phyloP scores from a whole-genome alignment of 139 green algal species.

The Chlorella ohadii region DNA sequence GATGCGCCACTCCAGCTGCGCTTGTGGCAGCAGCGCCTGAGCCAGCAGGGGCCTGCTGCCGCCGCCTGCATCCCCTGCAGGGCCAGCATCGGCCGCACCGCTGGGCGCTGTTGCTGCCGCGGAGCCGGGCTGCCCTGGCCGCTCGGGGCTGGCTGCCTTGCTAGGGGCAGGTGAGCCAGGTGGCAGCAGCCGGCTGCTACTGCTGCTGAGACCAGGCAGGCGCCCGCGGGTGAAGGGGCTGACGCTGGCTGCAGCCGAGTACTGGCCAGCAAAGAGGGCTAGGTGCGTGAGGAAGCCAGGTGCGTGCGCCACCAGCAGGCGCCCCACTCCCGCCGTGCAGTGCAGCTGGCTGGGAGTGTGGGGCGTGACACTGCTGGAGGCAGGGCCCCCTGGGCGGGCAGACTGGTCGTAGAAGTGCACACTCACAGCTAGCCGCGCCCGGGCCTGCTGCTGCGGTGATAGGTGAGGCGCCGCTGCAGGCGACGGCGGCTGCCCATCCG shows the following conservation, averaged over 20 bases:
- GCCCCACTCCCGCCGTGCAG: not conserved
- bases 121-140: not conserved
- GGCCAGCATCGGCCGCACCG: not conserved
- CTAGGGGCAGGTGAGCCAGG: too few species aligned
- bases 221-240: not conserved
- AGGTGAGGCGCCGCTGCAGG: not conserved
- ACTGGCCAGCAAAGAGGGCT: not conserved
- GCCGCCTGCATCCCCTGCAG: not conserved
- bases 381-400: not conserved
- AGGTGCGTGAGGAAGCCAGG: conserved; percentile 5
- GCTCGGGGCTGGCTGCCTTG: not conserved
- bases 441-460: not conserved
- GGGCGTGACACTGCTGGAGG: not conserved
- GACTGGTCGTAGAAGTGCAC: not conserved
- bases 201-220: not conserved
- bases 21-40: conserved; percentile 10
- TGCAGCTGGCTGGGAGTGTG: not conserved
- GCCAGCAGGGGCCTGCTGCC: not conserved
- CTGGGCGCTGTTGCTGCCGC: not conserved
- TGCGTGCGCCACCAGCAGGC: conserved; percentile 14
- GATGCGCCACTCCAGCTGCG: conserved; percentile 19
- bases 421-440: not conserved
- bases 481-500: not conserved
- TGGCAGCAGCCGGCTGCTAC: not conserved
- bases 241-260: not conserved